phyloP scores from a whole-genome alignment of 108 stramenopile species.

The Cylindrotheca fusiformis region DNA sequence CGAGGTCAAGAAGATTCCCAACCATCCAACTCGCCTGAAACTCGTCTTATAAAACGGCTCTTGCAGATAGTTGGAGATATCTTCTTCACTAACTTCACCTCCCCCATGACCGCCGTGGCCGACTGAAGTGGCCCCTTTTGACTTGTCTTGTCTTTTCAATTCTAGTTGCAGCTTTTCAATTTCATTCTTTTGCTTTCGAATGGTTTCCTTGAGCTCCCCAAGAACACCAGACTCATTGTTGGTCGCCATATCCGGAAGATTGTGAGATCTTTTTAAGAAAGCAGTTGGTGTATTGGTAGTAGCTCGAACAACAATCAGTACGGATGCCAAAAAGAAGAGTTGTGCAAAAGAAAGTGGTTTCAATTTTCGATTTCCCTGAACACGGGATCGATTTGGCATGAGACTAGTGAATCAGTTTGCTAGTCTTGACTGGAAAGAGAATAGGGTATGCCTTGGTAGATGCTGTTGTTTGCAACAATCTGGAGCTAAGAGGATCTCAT shows the following conservation, averaged over 20 bases:
- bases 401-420: no score
- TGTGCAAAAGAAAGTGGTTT: no score
- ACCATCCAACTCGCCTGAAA: slow-evolving; percentile 72
- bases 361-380: no score
- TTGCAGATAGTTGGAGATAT: slow-evolving; percentile 44
- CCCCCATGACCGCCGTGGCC: slow-evolving; percentile 42
- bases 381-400: no score
- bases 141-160: slow-evolving; percentile 23
- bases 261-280: no score
- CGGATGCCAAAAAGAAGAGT: not conserved
- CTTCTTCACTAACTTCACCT: slow-evolving; percentile 30
- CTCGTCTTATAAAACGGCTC: slow-evolving; percentile 66
- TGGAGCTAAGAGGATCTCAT: no score
- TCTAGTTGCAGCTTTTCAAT: slow-evolving; percentile 59
- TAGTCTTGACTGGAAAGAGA: no score
- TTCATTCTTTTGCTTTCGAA: slow-evolving; percentile 60
- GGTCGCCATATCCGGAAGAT: not conserved
- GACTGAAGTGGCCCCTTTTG: slow-evolving; percentile 7
- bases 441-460: no score
- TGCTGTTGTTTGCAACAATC: no score
- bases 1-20: slow-evolving; percentile 74
- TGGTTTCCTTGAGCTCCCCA: slow-evolving; percentile 77
- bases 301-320: not conserved
- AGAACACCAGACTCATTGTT: slow-evolving; percentile 41
- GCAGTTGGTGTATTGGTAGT: not conserved